Base-by-base conservation (phyloP, 306 rosid species). In the Arachis stenosperma region DNA sequence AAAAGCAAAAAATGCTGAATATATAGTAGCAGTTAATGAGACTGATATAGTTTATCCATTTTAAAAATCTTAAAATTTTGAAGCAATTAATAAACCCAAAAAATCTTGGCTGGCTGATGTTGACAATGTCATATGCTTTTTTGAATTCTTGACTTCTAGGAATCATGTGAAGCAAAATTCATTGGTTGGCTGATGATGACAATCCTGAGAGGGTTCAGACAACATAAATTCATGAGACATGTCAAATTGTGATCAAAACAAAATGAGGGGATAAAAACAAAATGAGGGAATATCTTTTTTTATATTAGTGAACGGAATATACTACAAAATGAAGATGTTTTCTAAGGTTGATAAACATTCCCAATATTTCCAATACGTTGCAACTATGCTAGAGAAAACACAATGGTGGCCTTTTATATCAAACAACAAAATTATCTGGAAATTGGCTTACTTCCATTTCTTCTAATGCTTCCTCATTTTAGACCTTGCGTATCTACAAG, bases 401-500 rank as follows among this genome's bases (percentile, higher is more conserved):
- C n/a, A n/a, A n/a, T n/a, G n/a, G n/a, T n/a, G n/a, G n/a, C n/a
- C n/a, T n/a, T n/a, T n/a, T n/a, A n/a, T n/a, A n/a, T n/a, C n/a
- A n/a, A n/a, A n/a, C n/a, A n/a, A n/a, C n/a, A n/a, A n/a, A n/a
- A n/a, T n/a, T n/a, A n/a, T n/a, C n/a, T n/a, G n/a, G n/a, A n/a
- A n/a, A n/a, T 33, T 22, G 75, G 48, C 66, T 48, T 36, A 62
- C 71, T 51, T 59, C 70, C 29, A 8, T 44, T 73, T 78, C 81
- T 70, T 61, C 86, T 85, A 89, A 15, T 48, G 83, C 83, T 85
- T 91, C 87, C 98, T 85, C 98, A 91, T 93, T 85, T 90, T 93
- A 61, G 98, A 91, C 86, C 96, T 85, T 46, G 98, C 98, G 77
- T 86, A 91, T 77, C 98, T 94, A 65, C 67, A 71, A 46, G 79